A percentile compares a stretch with the other conserved stretches of the same genome.
Conservation (phyloP, 805 yeast species). For the Hanseniaspora taiwanica region DNA sequence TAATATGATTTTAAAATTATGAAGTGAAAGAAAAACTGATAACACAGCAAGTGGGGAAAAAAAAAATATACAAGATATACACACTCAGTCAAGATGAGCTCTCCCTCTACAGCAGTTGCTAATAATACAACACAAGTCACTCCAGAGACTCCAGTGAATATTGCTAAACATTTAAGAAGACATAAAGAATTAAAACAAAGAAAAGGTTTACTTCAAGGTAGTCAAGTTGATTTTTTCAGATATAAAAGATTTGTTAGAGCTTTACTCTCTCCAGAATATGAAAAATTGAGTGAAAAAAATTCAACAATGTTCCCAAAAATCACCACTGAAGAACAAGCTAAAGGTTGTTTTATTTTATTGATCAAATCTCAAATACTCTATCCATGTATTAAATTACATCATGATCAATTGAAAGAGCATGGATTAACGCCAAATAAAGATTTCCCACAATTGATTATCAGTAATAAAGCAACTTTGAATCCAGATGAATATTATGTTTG, state of each 20-base stretch:
- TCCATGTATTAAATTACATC: constrained; percentile 64
- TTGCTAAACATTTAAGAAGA: constrained; percentile 61
- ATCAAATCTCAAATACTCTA: constrained; percentile 62
- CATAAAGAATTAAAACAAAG: constrained; percentile 64
- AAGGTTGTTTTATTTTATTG: constrained; percentile 49
- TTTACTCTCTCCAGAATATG: constrained; percentile 58
- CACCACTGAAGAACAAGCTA: constrained; percentile 33
- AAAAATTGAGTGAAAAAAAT: constrained; percentile 34
- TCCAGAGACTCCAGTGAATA: constrained; percentile 44
- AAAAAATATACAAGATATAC: too few species aligned
- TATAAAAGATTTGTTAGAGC: constrained; percentile 76
- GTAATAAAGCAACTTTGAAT: constrained; percentile 43
- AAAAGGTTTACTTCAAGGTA: constrained; percentile 60
- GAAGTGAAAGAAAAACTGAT: too few species aligned
- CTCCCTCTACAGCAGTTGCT: constrained; percentile 4
- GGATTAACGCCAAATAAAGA: constrained; percentile 51
- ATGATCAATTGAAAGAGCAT: constrained; percentile 48
- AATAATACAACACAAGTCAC: constrained; percentile 14
- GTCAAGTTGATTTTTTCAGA: constrained; percentile 71
- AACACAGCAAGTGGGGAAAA: too few species aligned
- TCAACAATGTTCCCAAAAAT: constrained; percentile 37
- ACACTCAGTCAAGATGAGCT: neutral
- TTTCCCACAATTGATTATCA: constrained; percentile 39
- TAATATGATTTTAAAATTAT: too few species aligned
- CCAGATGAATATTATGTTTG: constrained; percentile 72